These are phyloP conservation scores for Saccharata proteae DNA, from an alignment of 2,329 filamentous ascomycete genomes.

Conservation along the genomic window DNA sequence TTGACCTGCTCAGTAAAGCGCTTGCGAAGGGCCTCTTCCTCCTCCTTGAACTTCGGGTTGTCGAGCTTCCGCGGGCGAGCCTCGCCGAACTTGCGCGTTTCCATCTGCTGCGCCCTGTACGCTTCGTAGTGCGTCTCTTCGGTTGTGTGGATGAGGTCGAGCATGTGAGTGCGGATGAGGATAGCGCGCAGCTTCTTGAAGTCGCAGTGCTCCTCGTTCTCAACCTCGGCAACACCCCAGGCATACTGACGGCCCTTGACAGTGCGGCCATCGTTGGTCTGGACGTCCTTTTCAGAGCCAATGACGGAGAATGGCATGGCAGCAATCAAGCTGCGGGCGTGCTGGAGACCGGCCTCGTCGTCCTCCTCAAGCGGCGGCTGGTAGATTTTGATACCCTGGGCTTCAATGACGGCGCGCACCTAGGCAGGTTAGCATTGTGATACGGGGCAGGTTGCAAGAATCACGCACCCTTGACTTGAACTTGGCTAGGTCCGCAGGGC, in stretches of 20 bases:
- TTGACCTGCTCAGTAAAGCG: constrained; percentile 99
- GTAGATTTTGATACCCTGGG: constrained; percentile 99
- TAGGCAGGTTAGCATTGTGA: too few relatives aligned
- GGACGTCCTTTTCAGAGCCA: constrained; percentile 97
- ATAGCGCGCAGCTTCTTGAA: constrained; percentile 99
- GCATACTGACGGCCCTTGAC: constrained; percentile 99
- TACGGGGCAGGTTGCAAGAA: too few relatives aligned
- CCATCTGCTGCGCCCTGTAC: constrained; percentile 98
- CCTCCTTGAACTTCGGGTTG: constrained; percentile 99
- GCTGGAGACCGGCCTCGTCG: constrained; percentile 88
- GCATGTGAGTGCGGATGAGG: constrained; percentile 97
- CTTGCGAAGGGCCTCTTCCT: constrained; percentile 96
- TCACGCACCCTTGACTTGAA: constrained; percentile 88
- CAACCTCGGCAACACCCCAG: constrained; percentile 98
- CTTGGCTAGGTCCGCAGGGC: constrained; percentile 75
- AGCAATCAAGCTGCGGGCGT: constrained; percentile 85
- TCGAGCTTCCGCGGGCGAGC: constrained; percentile 93
- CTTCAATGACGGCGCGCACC: constrained; percentile 92
- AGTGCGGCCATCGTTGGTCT: constrained; percentile 87
- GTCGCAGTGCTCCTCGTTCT: constrained; percentile 99
- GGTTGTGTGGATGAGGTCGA: constrained; percentile 98
- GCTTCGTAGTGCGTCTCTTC: constrained; percentile 99
- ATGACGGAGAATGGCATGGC: constrained; percentile 99
- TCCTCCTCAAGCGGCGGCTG: constrained; percentile 96
- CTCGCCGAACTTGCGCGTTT: constrained; percentile 98